Conservation (phyloP, 495 filamentous ascomycete species). For the Ramalina intermedia region DNA sequence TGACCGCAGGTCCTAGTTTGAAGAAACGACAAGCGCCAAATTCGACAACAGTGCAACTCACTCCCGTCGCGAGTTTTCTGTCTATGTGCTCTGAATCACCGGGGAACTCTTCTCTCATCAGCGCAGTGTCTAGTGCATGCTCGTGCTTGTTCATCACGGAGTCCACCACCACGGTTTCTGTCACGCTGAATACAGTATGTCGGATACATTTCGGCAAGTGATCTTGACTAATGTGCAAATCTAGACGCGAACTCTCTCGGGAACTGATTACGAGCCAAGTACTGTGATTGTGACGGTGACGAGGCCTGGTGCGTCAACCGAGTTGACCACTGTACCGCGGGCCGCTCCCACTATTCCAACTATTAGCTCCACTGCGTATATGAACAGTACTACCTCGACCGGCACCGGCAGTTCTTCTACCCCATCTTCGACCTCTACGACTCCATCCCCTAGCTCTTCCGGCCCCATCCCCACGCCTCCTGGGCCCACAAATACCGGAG, state of each 20-base stretch:
- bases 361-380: not conserved
- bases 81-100: not conserved
- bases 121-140: constrained; percentile 13
- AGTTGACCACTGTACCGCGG: not conserved
- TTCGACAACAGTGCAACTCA: not conserved
- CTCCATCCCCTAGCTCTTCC: not conserved
- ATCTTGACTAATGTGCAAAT: not conserved
- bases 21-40: constrained; percentile 5
- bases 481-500: not conserved
- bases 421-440: not conserved
- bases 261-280: not conserved
- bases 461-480: not conserved
- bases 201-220: not conserved
- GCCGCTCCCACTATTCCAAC: not conserved
- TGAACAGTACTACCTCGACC: not conserved
- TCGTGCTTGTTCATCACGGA: constrained; percentile 15
- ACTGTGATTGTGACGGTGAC: constrained; percentile 1
- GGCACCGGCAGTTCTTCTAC: not conserved
- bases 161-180: constrained; percentile 2
- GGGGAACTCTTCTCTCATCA: constrained; percentile 1
- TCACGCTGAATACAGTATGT: constrained; percentile 6
- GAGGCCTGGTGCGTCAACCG: not conserved
- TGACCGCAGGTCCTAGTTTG: not conserved
- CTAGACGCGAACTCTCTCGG: constrained; percentile 3
- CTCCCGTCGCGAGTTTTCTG: not conserved